Conservation (phyloP, 352 stramenopile species). For the Globisporangium rhizosaccharum region DNA sequence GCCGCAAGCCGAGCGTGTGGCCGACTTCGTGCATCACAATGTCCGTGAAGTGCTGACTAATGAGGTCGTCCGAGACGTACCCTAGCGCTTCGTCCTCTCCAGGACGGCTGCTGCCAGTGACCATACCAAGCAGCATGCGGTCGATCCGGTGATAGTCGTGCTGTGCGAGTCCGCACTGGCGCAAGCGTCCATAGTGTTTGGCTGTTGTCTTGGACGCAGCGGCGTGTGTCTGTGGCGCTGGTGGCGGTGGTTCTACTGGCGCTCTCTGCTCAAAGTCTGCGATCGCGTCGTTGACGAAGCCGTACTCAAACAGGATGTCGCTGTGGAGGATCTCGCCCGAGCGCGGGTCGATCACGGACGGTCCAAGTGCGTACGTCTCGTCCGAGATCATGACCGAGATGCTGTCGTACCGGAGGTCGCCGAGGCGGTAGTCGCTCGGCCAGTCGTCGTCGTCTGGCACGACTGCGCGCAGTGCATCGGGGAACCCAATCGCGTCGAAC, state of each 20-base stretch:
- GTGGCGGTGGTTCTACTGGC: slow-evolving; percentile 22
- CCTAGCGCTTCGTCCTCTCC: neutral
- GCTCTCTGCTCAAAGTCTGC: slow-evolving; percentile 44
- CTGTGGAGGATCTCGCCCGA: slow-evolving; percentile 85
- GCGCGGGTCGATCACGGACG: slow-evolving; percentile 64
- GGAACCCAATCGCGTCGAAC: slow-evolving; percentile 71
- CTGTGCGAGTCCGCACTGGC: slow-evolving; percentile 40
- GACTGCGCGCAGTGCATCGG: slow-evolving; percentile 63
- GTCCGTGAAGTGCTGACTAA: slow-evolving; percentile 60
- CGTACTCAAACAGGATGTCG: slow-evolving; percentile 83
- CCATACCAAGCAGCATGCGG: slow-evolving; percentile 27
- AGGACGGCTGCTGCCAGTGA: slow-evolving; percentile 18
- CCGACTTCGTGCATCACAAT: slow-evolving; percentile 89
- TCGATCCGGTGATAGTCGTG: slow-evolving; percentile 34
- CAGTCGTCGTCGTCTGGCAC: slow-evolving; percentile 63
- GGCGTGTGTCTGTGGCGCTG: neutral
- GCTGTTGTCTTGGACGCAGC: neutral
- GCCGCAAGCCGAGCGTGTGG: slow-evolving; percentile 79
- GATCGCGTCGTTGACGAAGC: slow-evolving; percentile 75
- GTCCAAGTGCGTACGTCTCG: slow-evolving; percentile 63
- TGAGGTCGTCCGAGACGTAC: slow-evolving; percentile 49
- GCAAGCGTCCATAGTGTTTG: slow-evolving; percentile 9
- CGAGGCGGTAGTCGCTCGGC: slow-evolving; percentile 75
- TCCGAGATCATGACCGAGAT: slow-evolving; percentile 85
- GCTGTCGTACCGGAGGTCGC: slow-evolving; percentile 81